A percentile compares a stretch with the other conserved stretches of the same genome.
These are phyloP conservation scores for Kwoniella heveanensis DNA, from an alignment of 768 basidiomycete species.

Conservation along the genomic window DNA sequence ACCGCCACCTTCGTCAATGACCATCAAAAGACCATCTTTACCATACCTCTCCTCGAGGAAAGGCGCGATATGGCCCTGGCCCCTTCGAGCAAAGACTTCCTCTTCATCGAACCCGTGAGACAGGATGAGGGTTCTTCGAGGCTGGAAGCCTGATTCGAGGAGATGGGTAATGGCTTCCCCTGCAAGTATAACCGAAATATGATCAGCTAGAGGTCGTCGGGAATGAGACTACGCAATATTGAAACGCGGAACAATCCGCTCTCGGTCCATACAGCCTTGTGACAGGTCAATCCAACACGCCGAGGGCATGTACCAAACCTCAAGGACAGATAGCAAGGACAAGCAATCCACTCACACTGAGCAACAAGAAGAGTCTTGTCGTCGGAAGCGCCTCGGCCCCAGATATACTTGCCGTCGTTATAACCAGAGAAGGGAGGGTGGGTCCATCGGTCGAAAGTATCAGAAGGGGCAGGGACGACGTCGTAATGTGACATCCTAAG, in stretches of 20 bases:
- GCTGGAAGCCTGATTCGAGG: slow-evolving; percentile 41
- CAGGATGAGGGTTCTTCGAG: slow-evolving; percentile 49
- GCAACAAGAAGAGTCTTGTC: slow-evolving; percentile 53
- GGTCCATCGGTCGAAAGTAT: slow-evolving; percentile 51
- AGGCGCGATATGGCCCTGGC: slow-evolving; percentile 49
- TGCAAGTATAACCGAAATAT: slow-evolving; percentile 2
- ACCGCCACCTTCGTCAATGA: slow-evolving; percentile 49
- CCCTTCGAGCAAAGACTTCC: slow-evolving; percentile 50
- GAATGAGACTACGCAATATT: not conserved
- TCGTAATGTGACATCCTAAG: slow-evolving; percentile 52
- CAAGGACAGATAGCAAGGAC: too few species aligned
- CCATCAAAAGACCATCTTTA: slow-evolving; percentile 45
- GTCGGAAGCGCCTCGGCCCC: slow-evolving; percentile 51
- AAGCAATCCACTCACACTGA: slow-evolving; percentile 47
- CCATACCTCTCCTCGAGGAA: slow-evolving; percentile 50
- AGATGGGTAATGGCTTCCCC: slow-evolving; percentile 53
- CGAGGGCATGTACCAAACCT: too few species aligned
- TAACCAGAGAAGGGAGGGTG: slow-evolving; percentile 48
- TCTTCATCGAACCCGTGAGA: slow-evolving; percentile 54
- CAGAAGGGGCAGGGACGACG: slow-evolving; percentile 50
- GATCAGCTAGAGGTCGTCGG: not conserved
- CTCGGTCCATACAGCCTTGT: too few species aligned
- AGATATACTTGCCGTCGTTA: slow-evolving; percentile 46
- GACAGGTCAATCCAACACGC: too few species aligned
- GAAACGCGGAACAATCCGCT: not conserved